phyloP scores from a whole-genome alignment of 805 yeast species.

The Candida coleopterorum region DNA sequence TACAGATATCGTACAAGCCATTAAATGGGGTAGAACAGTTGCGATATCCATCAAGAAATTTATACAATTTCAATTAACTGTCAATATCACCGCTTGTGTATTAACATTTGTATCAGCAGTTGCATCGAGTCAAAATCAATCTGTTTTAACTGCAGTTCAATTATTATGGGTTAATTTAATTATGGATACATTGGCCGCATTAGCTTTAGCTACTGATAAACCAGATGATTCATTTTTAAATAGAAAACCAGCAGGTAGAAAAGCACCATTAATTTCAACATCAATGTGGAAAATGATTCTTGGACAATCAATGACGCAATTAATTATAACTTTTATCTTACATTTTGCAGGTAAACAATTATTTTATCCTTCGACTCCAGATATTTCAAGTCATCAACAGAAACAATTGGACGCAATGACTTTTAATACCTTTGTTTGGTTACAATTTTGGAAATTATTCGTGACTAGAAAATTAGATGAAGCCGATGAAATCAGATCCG shows the following conservation, averaged over 20 bases:
- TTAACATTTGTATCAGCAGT: conserved; percentile 93
- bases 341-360: conserved; percentile 75
- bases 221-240: conserved; percentile 80
- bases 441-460: conserved; percentile 90
- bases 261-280: conserved; percentile 71
- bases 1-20: conserved; percentile 90
- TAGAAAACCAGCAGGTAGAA: conserved; percentile 79
- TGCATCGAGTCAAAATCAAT: conserved; percentile 67
- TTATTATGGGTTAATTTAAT: conserved; percentile 95
- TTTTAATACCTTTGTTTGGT: conserved; percentile 95
- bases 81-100: conserved; percentile 92
- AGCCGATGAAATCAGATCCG: conserved; percentile 59
- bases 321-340: conserved; percentile 70
- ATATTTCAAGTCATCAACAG: conserved; percentile 38
- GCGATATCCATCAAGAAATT: conserved; percentile 91
- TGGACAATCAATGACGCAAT: conserved; percentile 79
- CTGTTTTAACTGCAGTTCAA: conserved; percentile 96
- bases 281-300: conserved; percentile 99
- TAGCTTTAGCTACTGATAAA: conserved; percentile 95
- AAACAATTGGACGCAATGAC: conserved; percentile 76
- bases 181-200: conserved; percentile 97
- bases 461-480: conserved; percentile 90
- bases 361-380: conserved; percentile 24
- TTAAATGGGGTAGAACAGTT: conserved; percentile 98
- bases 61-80: conserved; percentile 94